Evolutionary conservation across 768 basidiomycete genomes (phyloP), one percentile per base, ranked within the genome.

Genomic region (Coprinellus micaceus): DNA sequence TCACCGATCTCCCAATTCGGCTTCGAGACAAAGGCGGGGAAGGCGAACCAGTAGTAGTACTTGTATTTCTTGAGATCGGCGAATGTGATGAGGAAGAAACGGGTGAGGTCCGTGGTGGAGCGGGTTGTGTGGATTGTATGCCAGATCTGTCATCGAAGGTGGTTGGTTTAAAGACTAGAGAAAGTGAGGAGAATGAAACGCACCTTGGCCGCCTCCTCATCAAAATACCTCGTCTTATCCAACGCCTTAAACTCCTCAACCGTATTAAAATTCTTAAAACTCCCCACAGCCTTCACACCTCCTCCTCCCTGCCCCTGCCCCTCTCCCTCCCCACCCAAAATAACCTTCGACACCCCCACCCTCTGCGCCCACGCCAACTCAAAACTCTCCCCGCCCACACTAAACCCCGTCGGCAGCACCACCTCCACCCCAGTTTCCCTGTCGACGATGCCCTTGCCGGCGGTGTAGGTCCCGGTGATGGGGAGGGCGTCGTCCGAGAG

Each of bases 41-140:
- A 97, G 0, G 91, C 89, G 66, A 98, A 98, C 97, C 96, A 99
- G 72, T 98, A 98, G 66, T 88, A 94, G 68, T 94, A 98, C 62
- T 88, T 89, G 77, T 97, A 98, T 70, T 95, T 98, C 80, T 98
- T 99, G 63, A 99, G 85, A 71, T 99, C 97, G 0, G 97, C 92
- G 63, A 86, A 98, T 0, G 94, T 94, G 63, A 99, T 89, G 50
- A 97, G 77, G 21, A 98, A 77, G 74, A 98, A 98, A 3, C 81
- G 81, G 54, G 81, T 89, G 39, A 98, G 76, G 12, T 77, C 70
- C 4, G 81, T 66, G 0, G 83, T 74, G 58, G 84, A 77, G 43
- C 79, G 79, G 53, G 76, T 80, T 28, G 74, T 66, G 44, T 76
- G 59, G 60, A 86, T 81, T 59, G 78, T 74, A 37, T 84, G 71